Conservation (phyloP, 768 basidiomycete species). For the Boletus sp. region DNA sequence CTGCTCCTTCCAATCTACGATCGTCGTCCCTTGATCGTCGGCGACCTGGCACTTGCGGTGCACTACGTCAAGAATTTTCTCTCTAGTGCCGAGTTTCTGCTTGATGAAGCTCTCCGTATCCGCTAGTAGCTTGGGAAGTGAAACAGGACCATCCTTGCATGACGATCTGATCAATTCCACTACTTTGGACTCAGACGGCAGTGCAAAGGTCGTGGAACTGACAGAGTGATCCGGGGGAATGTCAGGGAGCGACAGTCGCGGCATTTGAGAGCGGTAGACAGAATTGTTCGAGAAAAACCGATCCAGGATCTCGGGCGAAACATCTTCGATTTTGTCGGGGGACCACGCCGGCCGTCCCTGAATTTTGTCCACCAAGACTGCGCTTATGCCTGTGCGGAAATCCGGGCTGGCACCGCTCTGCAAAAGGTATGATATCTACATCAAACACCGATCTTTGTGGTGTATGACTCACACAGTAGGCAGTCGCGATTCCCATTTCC, state of each 20-base stretch:
- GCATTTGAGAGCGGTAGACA: slow-evolving; percentile 42
- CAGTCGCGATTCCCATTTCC: slow-evolving; percentile 86
- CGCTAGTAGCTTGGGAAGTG: slow-evolving; percentile 21
- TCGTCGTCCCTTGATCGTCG: slow-evolving; percentile 42
- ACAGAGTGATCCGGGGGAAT: slow-evolving; percentile 25
- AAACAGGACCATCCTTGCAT: slow-evolving; percentile 40
- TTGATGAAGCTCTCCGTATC: slow-evolving; percentile 21
- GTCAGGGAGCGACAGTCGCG: slow-evolving; percentile 43
- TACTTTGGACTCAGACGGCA: slow-evolving; percentile 81
- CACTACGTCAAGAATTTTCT: slow-evolving; percentile 78
- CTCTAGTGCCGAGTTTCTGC: slow-evolving; percentile 56
- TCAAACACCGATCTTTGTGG: slow-evolving; percentile 6
- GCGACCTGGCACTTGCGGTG: slow-evolving; percentile 60
- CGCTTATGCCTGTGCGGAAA: slow-evolving; percentile 77
- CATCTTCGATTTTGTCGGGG: slow-evolving; percentile 58
- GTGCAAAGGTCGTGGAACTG: slow-evolving; percentile 41
- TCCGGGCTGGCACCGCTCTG: slow-evolving; percentile 79
- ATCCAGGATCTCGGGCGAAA: slow-evolving; percentile 53
- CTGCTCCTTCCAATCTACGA: slow-evolving; percentile 23
- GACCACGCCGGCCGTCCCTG: slow-evolving; percentile 64
- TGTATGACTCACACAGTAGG: slow-evolving; percentile 72
- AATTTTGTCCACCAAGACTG: slow-evolving; percentile 55
- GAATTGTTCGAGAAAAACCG: slow-evolving; percentile 68
- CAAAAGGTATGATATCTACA: slow-evolving; percentile 11
- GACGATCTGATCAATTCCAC: slow-evolving; percentile 47